Conservation (phyloP, 106 monocot species). For the Dioscorea dumetorum region DNA sequence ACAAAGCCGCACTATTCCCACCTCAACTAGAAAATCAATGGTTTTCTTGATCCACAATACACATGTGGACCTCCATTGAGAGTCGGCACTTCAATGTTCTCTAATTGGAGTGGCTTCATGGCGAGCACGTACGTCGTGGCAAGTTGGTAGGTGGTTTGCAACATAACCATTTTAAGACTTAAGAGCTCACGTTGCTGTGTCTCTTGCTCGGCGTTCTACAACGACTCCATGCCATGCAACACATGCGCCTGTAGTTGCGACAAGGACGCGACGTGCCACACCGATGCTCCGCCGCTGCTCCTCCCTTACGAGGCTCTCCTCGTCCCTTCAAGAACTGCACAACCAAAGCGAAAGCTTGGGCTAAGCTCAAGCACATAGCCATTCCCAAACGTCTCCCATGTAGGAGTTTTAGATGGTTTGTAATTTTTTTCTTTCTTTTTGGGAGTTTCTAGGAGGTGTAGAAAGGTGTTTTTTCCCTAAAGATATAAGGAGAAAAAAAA, state of each 20-base stretch:
- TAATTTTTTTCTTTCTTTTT: too few relatives aligned
- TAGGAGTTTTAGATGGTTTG: too few relatives aligned
- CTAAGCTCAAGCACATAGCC: constrained; percentile 43
- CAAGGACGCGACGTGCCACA: constrained; percentile 34
- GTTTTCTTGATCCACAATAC: constrained; percentile 67
- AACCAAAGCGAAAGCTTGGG: constrained; percentile 61
- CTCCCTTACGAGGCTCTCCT: constrained; percentile 82
- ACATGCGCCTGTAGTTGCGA: constrained; percentile 92
- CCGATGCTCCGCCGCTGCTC: constrained; percentile 38
- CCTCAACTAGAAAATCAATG: constrained; percentile 73
- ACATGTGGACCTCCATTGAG: constrained; percentile 66
- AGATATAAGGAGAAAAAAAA: too few relatives aligned
- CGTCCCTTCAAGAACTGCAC: constrained; percentile 62
- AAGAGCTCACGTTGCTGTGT: too few relatives aligned
- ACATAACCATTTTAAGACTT: too few relatives aligned
- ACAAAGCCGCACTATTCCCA: too few relatives aligned
- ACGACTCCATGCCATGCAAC: too few relatives aligned
- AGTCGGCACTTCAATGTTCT: constrained; percentile 71
- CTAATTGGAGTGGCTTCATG: constrained; percentile 66
- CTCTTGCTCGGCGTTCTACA: too few relatives aligned
- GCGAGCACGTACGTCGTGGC: constrained; percentile 51
- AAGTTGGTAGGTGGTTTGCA: constrained; percentile 87
- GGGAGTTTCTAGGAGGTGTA: too few relatives aligned
- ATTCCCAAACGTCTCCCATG: constrained; percentile 34
- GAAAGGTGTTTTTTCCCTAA: too few relatives aligned